Base-by-base conservation (phyloP, 1,284 basidiomycete species). In the Austroboletus niveus region DNA sequence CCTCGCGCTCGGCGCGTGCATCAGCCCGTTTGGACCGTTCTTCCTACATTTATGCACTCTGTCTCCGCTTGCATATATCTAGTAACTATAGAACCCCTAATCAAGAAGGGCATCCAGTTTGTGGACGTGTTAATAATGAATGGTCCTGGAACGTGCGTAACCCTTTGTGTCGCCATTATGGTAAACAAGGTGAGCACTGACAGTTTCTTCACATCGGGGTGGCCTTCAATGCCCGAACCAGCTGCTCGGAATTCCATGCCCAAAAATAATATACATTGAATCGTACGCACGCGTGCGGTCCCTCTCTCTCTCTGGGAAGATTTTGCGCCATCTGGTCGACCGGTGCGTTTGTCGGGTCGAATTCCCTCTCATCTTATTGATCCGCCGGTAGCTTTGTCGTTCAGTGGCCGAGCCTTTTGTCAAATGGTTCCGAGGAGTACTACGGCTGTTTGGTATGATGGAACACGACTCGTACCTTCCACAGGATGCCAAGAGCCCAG, bases 111-210 rank as follows among this genome's bases (percentile, higher is more conserved):
- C 30, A 52, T 62, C 15, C 69, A 74, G 1, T 86, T 85, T 62
- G 82, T 85, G 12, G 93, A 98, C 54, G 74, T 94, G 24, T 73
- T 99, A 27, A 71, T 99, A 48, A 71, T 99, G 41, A 99, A 99
- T 69, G 97, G 97, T 7, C 97, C 97, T 0, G 97, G 95, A 9
- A 98, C 96, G 4, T 96, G 92, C 64, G 84, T 96, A 32, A 77
- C 89, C 3, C 77, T 99, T 15, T 92, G 88, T 48, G 55, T 81
- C 7, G 84, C 90, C 0, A 78, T 84, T 12, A 89, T 87, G 63
- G 58, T 93, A 27, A 85, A 89, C 54, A 81, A 85, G 67, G 96
- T 94, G 61, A 63, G 88, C 73, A 49, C 49, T 53, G 24, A 17
- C 17, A 17, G 17, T 17, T 35, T 49, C 49, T 41, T 51, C 27